Conservation (phyloP, 768 basidiomycete species). For the Kockovaella imperatae region DNA sequence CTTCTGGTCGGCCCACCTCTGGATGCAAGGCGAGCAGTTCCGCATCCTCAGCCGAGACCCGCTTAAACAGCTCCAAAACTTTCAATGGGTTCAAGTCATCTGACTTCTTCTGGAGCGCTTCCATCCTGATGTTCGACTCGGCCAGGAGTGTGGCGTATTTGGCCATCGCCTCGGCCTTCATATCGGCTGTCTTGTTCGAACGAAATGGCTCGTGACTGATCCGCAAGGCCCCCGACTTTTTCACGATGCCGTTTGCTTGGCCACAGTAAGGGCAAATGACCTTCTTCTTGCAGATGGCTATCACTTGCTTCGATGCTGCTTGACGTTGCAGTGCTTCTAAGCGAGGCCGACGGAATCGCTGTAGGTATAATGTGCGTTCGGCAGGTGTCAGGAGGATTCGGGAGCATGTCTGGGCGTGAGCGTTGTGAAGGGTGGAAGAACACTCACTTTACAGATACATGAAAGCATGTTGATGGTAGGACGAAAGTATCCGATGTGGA, state of each 20-base stretch:
- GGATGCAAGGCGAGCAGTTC: slow-evolving; percentile 89
- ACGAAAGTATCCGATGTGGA: slow-evolving; percentile 97
- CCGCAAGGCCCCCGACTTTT: slow-evolving; percentile 82
- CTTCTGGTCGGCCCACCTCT: slow-evolving; percentile 81
- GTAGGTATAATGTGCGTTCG: slow-evolving; percentile 73
- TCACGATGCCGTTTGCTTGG: slow-evolving; percentile 87
- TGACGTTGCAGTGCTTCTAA: slow-evolving; percentile 90
- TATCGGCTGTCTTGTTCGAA: slow-evolving; percentile 74
- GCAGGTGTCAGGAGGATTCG: slow-evolving; percentile 80
- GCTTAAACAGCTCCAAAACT: slow-evolving; percentile 80
- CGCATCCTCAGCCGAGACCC: slow-evolving; percentile 94
- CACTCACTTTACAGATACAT: slow-evolving; percentile 85
- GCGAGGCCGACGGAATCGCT: slow-evolving; percentile 79
- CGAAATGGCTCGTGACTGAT: slow-evolving; percentile 98
- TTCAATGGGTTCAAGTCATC: slow-evolving; percentile 94
- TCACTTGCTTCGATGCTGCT: slow-evolving; percentile 71
- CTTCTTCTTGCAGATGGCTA: slow-evolving; percentile 76
- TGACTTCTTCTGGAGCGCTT: slow-evolving; percentile 57
- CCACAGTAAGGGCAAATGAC: slow-evolving; percentile 89
- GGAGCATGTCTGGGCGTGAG: slow-evolving; percentile 60
- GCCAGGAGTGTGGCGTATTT: slow-evolving; percentile 74
- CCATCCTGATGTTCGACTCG: slow-evolving; percentile 75
- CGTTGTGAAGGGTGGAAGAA: not conserved
- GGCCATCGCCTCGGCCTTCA: slow-evolving; percentile 78
- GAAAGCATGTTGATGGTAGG: slow-evolving; percentile 89